phyloP scores from a whole-genome alignment of 306 rosid genomes.

The Quillaja saponaria region DNA sequence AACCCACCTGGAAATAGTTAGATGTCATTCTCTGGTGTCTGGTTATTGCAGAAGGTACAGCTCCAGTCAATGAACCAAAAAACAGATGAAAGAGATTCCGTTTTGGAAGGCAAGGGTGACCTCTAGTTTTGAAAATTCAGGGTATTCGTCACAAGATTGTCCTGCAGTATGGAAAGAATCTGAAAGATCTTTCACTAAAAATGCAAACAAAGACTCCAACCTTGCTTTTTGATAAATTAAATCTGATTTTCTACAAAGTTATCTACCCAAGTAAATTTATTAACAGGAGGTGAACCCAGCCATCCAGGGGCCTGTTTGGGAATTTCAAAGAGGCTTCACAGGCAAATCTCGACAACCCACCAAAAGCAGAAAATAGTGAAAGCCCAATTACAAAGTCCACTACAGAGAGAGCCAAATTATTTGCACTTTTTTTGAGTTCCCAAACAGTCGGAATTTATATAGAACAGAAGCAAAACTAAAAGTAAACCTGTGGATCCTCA shows the following conservation, averaged over 20 bases:
- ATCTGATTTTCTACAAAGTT: no score
- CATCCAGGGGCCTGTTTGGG: background rate
- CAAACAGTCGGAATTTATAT: conserved; percentile 12
- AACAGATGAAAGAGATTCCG: background rate
- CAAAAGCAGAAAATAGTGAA: conserved; percentile 10
- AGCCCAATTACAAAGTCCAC: background rate
- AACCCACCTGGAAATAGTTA: conserved; percentile 88
- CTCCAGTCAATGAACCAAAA: conserved; percentile 33
- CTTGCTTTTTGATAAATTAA: background rate
- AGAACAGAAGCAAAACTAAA: conserved; percentile 22
- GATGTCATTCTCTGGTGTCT: conserved; percentile 92
- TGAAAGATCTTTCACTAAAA: background rate
- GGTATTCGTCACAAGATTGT: background rate
- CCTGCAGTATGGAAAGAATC: background rate
- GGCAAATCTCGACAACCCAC: background rate
- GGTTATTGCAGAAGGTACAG: conserved; percentile 29
- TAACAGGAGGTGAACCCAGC: background rate
- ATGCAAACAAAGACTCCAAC: conserved; percentile 3
- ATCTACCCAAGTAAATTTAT: background rate
- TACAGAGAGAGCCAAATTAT: background rate
- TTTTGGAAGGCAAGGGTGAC: conserved; percentile 1
- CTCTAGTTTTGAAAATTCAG: conserved; percentile 2
- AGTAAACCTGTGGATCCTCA: conserved; percentile 94
- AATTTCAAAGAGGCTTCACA: conserved; percentile 14
- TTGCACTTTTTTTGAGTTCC: background rate